Evolutionary conservation across 2,329 filamentous ascomycete species (phyloP).

Genomic region (Chaetomiaceae sp.): DNA sequence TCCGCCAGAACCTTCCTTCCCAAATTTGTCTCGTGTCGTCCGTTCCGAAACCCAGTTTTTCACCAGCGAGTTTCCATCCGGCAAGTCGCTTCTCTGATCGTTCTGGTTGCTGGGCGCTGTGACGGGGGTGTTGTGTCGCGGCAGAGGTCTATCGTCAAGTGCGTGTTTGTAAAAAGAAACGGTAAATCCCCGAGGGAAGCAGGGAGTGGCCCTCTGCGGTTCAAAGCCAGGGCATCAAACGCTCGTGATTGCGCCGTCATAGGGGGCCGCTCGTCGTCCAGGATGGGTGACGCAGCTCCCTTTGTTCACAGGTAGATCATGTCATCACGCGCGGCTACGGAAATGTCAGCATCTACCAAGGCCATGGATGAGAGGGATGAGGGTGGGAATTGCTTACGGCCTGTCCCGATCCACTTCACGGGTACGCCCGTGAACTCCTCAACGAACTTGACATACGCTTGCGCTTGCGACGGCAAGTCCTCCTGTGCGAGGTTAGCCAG

Average conservation of each 20-base stretch:
- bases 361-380: background rate
- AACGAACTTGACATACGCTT: slow-evolving; percentile 59
- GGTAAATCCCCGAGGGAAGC: too few species aligned
- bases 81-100: too few species aligned
- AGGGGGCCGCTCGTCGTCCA: background rate
- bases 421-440: slow-evolving; percentile 57
- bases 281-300: background rate
- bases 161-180: too few species aligned
- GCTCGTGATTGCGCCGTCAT: background rate
- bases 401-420: slow-evolving; percentile 25
- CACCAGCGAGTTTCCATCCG: too few species aligned
- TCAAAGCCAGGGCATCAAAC: background rate
- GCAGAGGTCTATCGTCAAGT: too few species aligned
- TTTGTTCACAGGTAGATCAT: slow-evolving; percentile 20
- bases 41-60: too few species aligned
- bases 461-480: slow-evolving; percentile 58
- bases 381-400: slow-evolving; percentile 14
- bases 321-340: slow-evolving; percentile 18
- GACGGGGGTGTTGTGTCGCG: too few species aligned
- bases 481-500: slow-evolving; percentile 25
- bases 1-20: too few species aligned
- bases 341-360: background rate
- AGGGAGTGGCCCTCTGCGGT: background rate
- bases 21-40: too few species aligned
- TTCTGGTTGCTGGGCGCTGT: too few species aligned